Percentiles rank a stretch among this genome's conserved stretches.
These are phyloP conservation scores for Globisporangium sylvaticum DNA, from an alignment of 352 stramenopile genomes.

Conservation along the genomic window DNA sequence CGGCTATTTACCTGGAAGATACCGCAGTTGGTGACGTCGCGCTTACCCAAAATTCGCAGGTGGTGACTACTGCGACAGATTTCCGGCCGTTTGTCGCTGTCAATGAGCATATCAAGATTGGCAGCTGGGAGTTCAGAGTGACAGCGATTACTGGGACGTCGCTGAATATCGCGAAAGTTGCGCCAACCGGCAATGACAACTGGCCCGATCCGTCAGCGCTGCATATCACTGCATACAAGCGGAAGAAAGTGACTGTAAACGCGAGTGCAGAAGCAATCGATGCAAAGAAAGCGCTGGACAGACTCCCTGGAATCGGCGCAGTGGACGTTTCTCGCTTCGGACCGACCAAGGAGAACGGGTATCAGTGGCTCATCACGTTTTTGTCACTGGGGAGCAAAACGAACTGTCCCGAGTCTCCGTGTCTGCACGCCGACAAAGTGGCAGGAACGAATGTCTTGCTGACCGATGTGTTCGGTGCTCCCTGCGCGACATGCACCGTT, in stretches of 20 bases:
- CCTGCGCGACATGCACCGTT: slow-evolving; percentile 44
- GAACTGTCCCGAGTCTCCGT: slow-evolving; percentile 53
- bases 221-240: slow-evolving; percentile 61
- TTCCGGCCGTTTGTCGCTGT: slow-evolving; percentile 31
- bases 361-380: slow-evolving; percentile 69
- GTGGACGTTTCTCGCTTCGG: slow-evolving; percentile 57
- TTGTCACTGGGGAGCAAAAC: slow-evolving; percentile 48
- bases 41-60: slow-evolving; percentile 28
- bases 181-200: slow-evolving; percentile 11
- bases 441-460: slow-evolving; percentile 29
- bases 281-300: slow-evolving; percentile 38
- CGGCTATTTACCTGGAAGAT: slow-evolving; percentile 44
- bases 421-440: slow-evolving; percentile 49
- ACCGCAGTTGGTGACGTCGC: slow-evolving; percentile 63
- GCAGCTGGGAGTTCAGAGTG: slow-evolving; percentile 42
- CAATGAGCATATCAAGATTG: slow-evolving; percentile 61
- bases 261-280: slow-evolving; percentile 49
- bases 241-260: slow-evolving; percentile 61
- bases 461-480: slow-evolving; percentile 38
- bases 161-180: slow-evolving; percentile 37
- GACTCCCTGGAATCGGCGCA: slow-evolving; percentile 47
- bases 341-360: slow-evolving; percentile 51
- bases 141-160: slow-evolving; percentile 19
- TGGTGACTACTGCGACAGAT: slow-evolving; percentile 41
- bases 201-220: slow-evolving; percentile 35